Evolutionary conservation across 768 basidiomycete genomes (phyloP), one percentile per base, ranked within the genome.

Genomic region (Cystofilobasidium bisporidii): DNA sequence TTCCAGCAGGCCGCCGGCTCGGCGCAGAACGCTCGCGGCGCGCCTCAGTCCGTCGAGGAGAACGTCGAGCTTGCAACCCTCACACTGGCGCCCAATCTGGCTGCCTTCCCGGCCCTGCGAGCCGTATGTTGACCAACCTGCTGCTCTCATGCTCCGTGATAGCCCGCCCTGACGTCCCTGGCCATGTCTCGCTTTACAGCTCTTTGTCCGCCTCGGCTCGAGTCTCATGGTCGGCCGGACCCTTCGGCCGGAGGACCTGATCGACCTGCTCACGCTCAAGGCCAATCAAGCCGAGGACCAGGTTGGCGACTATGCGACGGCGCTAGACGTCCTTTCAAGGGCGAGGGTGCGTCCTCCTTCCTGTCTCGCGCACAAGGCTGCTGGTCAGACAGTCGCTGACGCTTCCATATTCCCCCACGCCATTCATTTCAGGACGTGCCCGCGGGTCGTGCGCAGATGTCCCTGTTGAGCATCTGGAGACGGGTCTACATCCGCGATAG

Each of bases 401-500:
- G 17, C 36, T 43, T 24, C n/a, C 15, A 8, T 40, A 6, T 38
- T 15, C 36, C 32, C 26, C 10, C 41, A n/a, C 24, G 10, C 26
- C 22, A 10, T 20, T 41, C 20, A 6, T 41, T 43, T 1, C 61
- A 90, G 87, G 81, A 82, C 62, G 73, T 89, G 3, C 91, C 91
- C 0, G 84, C 85, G 67, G 83, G 83, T 38, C 81, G 92, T 58
- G 82, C 82, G 74, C 73, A 82, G 48, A 84, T 87, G 30, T 86
- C 89, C 5, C 83, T 88, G 73, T 81, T 85, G 56, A 85, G 84
- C 38, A 81, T 89, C 20, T 97, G 93, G 93, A 83, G 93, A 41
- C 81, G 93, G 36, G 83, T 94, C 56, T 94, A 88, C 74, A 81
- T 87, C 61, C 86, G 89, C 61, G 91, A 97, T 75, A 84, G 96